These are phyloP conservation scores for Talinum fruticosum DNA, from an alignment of 148 eudicot genomes.

Conservation along the genomic window DNA sequence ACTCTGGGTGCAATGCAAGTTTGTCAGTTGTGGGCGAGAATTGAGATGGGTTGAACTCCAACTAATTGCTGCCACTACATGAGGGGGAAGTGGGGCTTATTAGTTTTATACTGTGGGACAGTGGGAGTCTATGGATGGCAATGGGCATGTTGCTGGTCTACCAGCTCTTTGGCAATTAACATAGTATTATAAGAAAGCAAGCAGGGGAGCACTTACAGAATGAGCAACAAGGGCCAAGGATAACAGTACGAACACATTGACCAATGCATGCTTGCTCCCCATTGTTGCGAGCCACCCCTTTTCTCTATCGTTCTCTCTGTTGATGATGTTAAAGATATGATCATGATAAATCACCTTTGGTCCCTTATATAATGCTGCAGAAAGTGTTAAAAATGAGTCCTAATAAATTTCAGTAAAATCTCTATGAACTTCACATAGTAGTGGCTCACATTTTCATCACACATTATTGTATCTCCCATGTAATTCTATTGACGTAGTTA, in stretches of 20 bases:
- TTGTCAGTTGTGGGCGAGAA: no score
- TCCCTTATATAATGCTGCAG: background rate
- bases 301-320: background rate
- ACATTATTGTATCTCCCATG: background rate
- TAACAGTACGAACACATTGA: conserved; percentile 4
- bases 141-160: no score
- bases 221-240: background rate
- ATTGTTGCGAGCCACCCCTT: background rate
- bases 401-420: background rate
- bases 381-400: background rate
- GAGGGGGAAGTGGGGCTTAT: no score
- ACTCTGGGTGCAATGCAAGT: no score
- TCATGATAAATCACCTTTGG: background rate
- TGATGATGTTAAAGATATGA: background rate
- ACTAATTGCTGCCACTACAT: no score
- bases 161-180: background rate
- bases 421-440: background rate
- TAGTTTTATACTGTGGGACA: no score
- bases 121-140: no score
- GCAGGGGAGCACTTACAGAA: background rate
- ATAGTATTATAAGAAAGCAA: background rate
- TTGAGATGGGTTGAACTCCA: no score
- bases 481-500: background rate
- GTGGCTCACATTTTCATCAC: background rate
- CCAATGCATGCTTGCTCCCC: conserved; percentile 1